Evolutionary conservation across 306 rosid genomes (phyloP).

Genomic region (Quercus gilva): DNA sequence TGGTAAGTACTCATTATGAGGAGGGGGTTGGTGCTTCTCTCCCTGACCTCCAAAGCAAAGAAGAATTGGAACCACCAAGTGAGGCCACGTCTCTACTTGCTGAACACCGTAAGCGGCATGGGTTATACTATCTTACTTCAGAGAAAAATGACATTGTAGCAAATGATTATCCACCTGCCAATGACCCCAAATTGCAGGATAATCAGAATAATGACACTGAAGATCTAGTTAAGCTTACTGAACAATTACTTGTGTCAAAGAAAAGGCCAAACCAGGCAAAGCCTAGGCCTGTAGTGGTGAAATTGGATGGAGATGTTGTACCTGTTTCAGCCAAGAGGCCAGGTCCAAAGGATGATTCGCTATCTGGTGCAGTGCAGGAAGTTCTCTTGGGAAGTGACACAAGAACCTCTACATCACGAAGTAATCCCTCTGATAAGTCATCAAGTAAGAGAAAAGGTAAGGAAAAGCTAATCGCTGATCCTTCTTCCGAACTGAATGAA

Average conservation of each 20-base stretch:
- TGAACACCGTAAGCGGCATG: constrained; percentile 90
- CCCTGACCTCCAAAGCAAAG: constrained; percentile 35
- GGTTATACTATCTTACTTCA: constrained; percentile 80
- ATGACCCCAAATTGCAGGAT: constrained; percentile 48
- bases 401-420: constrained; percentile 35
- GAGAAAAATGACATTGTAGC: constrained; percentile 53
- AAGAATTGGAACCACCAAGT: constrained; percentile 48
- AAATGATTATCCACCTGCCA: constrained; percentile 78
- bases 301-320: constrained; percentile 68
- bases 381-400: constrained; percentile 59
- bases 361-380: constrained; percentile 71
- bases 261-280: constrained; percentile 66
- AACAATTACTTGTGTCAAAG: constrained; percentile 61
- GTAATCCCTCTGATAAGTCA: constrained; percentile 39
- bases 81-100: constrained; percentile 72
- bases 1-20: constrained; percentile 40
- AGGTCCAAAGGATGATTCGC: constrained; percentile 50
- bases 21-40: constrained; percentile 34
- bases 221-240: constrained; percentile 74
- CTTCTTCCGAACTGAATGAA: constrained; percentile 52
- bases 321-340: constrained; percentile 43
- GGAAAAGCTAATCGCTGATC: constrained; percentile 45
- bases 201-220: constrained; percentile 43
- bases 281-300: constrained; percentile 92
- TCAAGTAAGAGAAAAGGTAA: constrained; percentile 61